Evolutionary conservation across 2,329 filamentous ascomycete species (phyloP), one percentile per base, ranked within the genome.

Genomic region (Colletotrichum siamense): DNA sequence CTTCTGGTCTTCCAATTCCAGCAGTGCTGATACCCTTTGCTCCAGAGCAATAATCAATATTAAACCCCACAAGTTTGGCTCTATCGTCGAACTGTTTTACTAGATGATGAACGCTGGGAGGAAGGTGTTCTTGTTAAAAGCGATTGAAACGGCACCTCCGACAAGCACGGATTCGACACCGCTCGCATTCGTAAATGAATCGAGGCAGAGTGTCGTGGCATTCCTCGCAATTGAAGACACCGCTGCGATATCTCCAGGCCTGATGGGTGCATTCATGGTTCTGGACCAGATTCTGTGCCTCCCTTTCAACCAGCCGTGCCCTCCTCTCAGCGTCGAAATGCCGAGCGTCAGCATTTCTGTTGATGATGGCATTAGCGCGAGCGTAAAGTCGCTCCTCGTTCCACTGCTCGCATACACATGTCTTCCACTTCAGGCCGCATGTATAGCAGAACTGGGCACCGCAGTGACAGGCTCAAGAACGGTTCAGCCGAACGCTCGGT

Each of bases 391-490:
- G 79, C 6, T 73, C 61, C 62, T 88, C 86, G 10, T 65, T 28
- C 86, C 85, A 89, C 16, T 83, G 82, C 2, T 49, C 74, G 69
- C 88, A 90, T 0, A 0, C 0, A 32, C 87, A 90, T 0, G 61
- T 81, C 30, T 85, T 86, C 88, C 88, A 90, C 6, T 0, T 5
- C 0, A 22, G 16, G 6, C 88, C 88, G 57, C 89, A 91, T 0
- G 81, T 18, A 52, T 90, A 90, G 78, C 89, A 91, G 78, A 91
- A 91, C n/a, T 90, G 34, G 0, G 82, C 79, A 0, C 83, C 79
- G 66, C 90, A 92, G 2, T 9, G 16, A 18, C 36, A 44, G 36
- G 36, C 36, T 44, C 36, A 18, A 18, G 36, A 18, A 39, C 16
- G 4, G 15, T 39, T 39, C 16, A 18, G 16, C 36, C 16, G 36